phyloP scores from a whole-genome alignment of 108 stramenopile genomes.

The Licmophora abbreviata region DNA sequence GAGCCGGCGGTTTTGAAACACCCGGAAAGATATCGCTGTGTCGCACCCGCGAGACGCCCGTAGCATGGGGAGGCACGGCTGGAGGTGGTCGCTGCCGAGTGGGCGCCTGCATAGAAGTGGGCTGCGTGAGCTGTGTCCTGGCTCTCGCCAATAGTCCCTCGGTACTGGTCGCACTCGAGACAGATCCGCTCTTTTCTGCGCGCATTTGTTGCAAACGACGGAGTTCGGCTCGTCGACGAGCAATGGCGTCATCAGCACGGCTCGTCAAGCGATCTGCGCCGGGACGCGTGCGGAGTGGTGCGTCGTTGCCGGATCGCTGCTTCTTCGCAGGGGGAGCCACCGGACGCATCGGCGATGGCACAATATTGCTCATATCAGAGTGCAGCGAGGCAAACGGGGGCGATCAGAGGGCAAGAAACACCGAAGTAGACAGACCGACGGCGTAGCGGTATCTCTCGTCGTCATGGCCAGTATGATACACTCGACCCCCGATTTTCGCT shows the following conservation, averaged over 20 bases:
- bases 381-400: too few species aligned
- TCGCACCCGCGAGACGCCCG: background rate
- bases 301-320: too few species aligned
- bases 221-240: conserved; percentile 48
- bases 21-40: background rate
- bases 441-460: too few species aligned
- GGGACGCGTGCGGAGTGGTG: too few species aligned
- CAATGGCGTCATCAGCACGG: conserved; percentile 38
- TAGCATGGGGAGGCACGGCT: background rate
- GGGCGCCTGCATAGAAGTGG: background rate
- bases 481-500: too few species aligned
- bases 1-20: background rate
- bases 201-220: conserved; percentile 37
- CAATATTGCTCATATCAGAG: too few species aligned
- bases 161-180: background rate
- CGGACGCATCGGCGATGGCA: too few species aligned
- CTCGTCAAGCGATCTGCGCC: background rate
- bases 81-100: background rate
- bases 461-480: too few species aligned
- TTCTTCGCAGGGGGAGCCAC: too few species aligned
- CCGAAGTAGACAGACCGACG: too few species aligned
- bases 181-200: background rate
- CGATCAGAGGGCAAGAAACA: too few species aligned
- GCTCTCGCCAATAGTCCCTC: background rate
- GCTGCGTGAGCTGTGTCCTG: too few species aligned